Conservation (phyloP, 1,284 basidiomycete species). For the Fomitopsis pinicola region DNA sequence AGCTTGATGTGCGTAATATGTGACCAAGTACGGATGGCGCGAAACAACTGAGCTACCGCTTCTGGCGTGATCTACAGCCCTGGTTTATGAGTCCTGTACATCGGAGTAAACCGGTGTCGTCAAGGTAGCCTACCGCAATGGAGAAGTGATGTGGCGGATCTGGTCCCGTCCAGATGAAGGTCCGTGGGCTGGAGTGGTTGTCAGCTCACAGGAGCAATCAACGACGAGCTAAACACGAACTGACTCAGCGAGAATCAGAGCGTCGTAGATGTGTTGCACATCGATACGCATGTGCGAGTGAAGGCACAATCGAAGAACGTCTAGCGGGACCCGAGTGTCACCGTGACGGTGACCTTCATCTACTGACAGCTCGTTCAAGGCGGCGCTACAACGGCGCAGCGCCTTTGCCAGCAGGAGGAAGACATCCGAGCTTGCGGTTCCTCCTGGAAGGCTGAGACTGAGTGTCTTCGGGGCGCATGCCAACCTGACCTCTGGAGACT, state of each 20-base stretch:
- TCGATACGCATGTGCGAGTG: slow-evolving; percentile 38
- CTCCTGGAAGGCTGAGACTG: slow-evolving; percentile 27
- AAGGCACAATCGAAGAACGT: slow-evolving; percentile 34
- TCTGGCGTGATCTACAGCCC: slow-evolving; percentile 41
- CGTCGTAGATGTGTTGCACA: slow-evolving; percentile 33
- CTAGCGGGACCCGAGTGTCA: slow-evolving; percentile 21
- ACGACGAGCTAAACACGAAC: slow-evolving; percentile 9
- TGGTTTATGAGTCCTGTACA: background rate
- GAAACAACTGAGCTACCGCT: slow-evolving; percentile 39
- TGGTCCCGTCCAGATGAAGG: slow-evolving; percentile 52
- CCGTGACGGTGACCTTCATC: background rate
- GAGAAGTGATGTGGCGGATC: slow-evolving; percentile 59
- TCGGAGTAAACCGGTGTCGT: slow-evolving; percentile 1
- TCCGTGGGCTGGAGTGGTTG: slow-evolving; percentile 35
- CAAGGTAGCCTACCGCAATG: slow-evolving; percentile 39
- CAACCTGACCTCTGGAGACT: slow-evolving; percentile 7
- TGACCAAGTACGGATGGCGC: slow-evolving; percentile 39
- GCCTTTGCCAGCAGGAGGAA: slow-evolving; percentile 26
- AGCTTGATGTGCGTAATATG: slow-evolving; percentile 41
- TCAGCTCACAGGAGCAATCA: background rate
- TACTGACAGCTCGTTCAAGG: background rate
- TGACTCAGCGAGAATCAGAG: slow-evolving; percentile 39
- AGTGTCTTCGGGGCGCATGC: slow-evolving; percentile 23
- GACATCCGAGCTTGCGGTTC: slow-evolving; percentile 25
- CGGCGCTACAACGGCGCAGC: slow-evolving; percentile 15